These are phyloP conservation scores for Aspergillus bertholletiae DNA, from an alignment of 495 filamentous ascomycete genomes.

Conservation along the genomic window DNA sequence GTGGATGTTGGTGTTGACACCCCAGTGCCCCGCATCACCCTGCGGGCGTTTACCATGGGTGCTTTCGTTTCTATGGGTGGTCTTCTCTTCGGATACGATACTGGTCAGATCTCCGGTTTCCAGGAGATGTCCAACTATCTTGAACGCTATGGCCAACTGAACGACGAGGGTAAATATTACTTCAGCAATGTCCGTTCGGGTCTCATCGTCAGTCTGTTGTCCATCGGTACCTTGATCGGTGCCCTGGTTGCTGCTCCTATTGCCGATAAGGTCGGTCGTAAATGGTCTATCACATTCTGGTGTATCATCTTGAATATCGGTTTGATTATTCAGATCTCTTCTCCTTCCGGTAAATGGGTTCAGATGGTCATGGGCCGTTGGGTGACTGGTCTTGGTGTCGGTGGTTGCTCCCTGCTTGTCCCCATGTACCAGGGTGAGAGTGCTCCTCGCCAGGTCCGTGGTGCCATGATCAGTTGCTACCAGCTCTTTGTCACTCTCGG, in stretches of 20 bases:
- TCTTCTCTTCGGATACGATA: conserved; percentile 75
- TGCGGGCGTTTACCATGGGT: conserved; percentile 48
- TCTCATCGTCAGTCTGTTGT: conserved; percentile 57
- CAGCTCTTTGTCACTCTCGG: conserved; percentile 86
- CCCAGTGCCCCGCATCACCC: conserved; percentile 39
- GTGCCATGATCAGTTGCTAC: conserved; percentile 67
- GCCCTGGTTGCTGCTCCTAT: conserved; percentile 59
- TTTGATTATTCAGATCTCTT: conserved; percentile 64
- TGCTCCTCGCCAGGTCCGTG: conserved; percentile 61
- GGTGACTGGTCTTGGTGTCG: conserved; percentile 67
- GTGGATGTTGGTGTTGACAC: conserved; percentile 30
- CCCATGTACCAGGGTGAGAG: conserved; percentile 75
- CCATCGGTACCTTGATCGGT: conserved; percentile 66
- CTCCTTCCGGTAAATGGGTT: conserved; percentile 53
- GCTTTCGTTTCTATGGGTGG: conserved; percentile 64
- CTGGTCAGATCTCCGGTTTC: conserved; percentile 58
- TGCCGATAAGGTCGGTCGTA: conserved; percentile 53
- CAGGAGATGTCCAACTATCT: conserved; percentile 56
- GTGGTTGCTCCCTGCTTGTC: conserved; percentile 64
- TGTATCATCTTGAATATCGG: conserved; percentile 64
- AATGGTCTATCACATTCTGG: conserved; percentile 50
- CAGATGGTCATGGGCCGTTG: conserved; percentile 52
- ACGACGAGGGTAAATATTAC: conserved; percentile 31
- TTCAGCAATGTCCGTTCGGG: conserved; percentile 56
- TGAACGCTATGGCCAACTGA: conserved; percentile 41